Base-by-base conservation (phyloP, 2,329 filamentous ascomycete genomes). In the Paecilomyces fulvus region DNA sequence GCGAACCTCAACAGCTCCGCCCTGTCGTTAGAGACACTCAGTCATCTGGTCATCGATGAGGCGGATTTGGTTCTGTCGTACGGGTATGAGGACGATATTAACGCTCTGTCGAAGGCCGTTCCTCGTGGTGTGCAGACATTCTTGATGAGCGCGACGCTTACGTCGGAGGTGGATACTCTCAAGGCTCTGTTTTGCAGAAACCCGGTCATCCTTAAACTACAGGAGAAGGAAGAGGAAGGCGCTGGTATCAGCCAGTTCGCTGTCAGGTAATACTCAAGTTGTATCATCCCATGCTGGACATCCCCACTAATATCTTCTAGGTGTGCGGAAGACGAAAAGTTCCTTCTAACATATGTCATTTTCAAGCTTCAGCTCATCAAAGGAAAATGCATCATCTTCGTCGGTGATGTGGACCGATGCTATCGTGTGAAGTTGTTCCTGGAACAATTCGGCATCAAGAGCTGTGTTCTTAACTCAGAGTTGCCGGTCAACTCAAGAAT, bases 251-350 rank as follows among this genome's bases (percentile, higher is more conserved):
- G 85, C 55, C 94, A 97, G 75, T 96, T 91, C 67, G 85, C 92
- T 30, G 88, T 96, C 61, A 90, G 86, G 81, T 88, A 74, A 30
- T 31, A 50, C 12, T 10, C 20, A 23, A 11, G 8, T 54, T 50
- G 14, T 31, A 6, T 6, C 28, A 12, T 43, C 4, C 37, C 11
- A 6, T 25, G 31, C 53, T 59, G 65, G 51, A 64, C 55, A 21
- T 23, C 10, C 20, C 20, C 4, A 20, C 52, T 54, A 31, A 54
- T 43, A 11, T 52, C 7, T 52, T 31, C 49, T 55, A 87, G 84
- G 69, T 95, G 91, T 63, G 90, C 84, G n/a, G 94, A 99, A 74
- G 92, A 97, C 63, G 94, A 97, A 66, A 99, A 99, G 70, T 99
- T 97, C 67, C 76, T 99, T 37, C 76, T 99, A 49, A 85, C 88